Evolutionary conservation across 2,329 filamentous ascomycete species (phyloP).

Genomic region (Endothia cerciana): DNA sequence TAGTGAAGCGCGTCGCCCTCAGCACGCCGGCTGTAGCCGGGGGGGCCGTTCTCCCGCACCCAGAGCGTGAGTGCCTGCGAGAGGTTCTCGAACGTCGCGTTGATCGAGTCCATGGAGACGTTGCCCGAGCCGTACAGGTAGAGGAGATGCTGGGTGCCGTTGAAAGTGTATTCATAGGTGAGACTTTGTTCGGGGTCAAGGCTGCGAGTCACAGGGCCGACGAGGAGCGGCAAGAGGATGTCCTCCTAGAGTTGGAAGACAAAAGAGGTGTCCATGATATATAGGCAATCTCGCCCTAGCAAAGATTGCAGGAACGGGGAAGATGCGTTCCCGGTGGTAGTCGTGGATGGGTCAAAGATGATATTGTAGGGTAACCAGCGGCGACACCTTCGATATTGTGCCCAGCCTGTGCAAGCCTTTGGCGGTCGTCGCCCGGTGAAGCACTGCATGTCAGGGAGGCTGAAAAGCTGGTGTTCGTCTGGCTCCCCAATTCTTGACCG

Average conservation of each 20-base stretch:
- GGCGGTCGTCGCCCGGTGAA: neutral
- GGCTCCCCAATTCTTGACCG: neutral
- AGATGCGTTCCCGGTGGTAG: neutral
- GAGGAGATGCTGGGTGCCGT: neutral
- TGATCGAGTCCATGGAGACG: neutral
- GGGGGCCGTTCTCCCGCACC: neutral
- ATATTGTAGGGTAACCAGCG: slow-evolving; percentile 21
- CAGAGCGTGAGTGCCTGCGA: slow-evolving; percentile 9
- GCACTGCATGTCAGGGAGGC: slow-evolving; percentile 1
- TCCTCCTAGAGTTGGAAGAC: neutral
- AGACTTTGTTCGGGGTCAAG: neutral
- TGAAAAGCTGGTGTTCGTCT: neutral
- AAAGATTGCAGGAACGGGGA: slow-evolving; percentile 10
- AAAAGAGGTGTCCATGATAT: neutral
- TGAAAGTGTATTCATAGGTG: neutral
- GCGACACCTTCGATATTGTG: neutral
- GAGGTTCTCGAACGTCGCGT: slow-evolving; percentile 6
- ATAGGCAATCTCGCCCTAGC: neutral
- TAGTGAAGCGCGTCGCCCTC: slow-evolving; percentile 5
- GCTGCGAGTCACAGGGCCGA: neutral
- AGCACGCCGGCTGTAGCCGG: neutral
- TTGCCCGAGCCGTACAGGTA: neutral
- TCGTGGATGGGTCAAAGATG: neutral
- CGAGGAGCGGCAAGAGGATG: neutral
- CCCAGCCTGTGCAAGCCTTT: neutral